Evolutionary conservation across 371 early-diverging fungal species (phyloP).

Genomic region (Funneliformis caledonium): DNA sequence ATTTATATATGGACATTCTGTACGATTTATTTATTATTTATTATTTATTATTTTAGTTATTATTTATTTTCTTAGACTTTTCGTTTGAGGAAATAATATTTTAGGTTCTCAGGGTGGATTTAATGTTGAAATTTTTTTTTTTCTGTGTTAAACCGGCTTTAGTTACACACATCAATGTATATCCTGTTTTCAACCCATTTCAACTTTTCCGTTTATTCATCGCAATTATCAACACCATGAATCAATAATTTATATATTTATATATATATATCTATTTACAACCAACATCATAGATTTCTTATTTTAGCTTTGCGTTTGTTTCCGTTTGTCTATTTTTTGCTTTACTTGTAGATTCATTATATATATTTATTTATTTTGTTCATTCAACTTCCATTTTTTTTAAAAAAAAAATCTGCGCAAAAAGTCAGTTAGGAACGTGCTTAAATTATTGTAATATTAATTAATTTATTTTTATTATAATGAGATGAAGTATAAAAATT

Average conservation of each 20-base stretch:
- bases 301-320: no score
- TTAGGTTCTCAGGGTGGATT: background rate
- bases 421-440: background rate
- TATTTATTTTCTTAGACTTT: background rate
- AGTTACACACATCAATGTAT: background rate
- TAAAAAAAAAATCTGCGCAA: background rate
- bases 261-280: no score
- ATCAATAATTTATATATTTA: no score
- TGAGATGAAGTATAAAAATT: no score
- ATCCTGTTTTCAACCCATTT: background rate
- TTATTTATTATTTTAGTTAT: slow-evolving; percentile 3
- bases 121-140: background rate
- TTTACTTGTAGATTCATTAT: no score
- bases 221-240: background rate
- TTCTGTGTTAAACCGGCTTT: background rate
- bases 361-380: background rate
- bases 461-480: no score
- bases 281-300: no score
- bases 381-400: background rate
- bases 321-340: no score
- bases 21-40: background rate
- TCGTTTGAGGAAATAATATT: no score
- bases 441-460: background rate
- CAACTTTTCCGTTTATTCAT: background rate
- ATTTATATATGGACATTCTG: background rate